These are phyloP conservation scores for Teratosphaeria viscida DNA, from an alignment of 2,329 filamentous ascomycete genomes.

Conservation along the genomic window DNA sequence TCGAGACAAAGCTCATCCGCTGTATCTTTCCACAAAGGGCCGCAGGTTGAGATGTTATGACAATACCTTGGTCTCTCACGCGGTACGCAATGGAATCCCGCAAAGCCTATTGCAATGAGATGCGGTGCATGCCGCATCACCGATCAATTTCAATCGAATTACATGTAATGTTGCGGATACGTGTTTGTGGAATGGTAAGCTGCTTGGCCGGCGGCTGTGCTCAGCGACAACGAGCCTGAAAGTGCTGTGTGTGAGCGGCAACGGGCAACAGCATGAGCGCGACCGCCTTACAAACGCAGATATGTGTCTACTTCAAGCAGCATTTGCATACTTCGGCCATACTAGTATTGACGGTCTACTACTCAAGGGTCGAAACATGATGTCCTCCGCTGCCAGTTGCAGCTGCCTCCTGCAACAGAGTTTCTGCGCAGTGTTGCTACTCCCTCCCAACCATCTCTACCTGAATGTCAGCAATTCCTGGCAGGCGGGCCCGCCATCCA, in stretches of 20 bases:
- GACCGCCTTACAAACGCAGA: background rate
- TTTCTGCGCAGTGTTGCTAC: background rate
- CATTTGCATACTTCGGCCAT: too few species aligned
- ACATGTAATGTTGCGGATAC: background rate
- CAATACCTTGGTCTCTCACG: background rate
- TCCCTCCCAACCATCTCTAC: background rate
- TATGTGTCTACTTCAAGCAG: background rate
- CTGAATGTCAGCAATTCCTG: background rate
- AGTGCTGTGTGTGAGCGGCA: background rate
- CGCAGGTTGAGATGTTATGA: background rate
- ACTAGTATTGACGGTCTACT: too few species aligned
- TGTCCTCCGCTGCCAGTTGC: background rate
- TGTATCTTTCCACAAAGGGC: background rate
- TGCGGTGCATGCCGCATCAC: background rate
- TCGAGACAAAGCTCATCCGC: background rate
- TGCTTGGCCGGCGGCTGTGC: background rate
- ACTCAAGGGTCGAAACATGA: background rate
- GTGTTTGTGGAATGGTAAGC: background rate
- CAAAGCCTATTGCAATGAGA: background rate
- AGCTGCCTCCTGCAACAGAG: background rate
- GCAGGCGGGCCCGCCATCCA: background rate
- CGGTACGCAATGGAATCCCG: background rate
- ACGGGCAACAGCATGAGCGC: background rate
- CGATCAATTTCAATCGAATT: background rate
- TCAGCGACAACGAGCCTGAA: background rate